Conservation (phyloP, 495 filamentous ascomycete genomes). For the Durotheca rogersii region DNA sequence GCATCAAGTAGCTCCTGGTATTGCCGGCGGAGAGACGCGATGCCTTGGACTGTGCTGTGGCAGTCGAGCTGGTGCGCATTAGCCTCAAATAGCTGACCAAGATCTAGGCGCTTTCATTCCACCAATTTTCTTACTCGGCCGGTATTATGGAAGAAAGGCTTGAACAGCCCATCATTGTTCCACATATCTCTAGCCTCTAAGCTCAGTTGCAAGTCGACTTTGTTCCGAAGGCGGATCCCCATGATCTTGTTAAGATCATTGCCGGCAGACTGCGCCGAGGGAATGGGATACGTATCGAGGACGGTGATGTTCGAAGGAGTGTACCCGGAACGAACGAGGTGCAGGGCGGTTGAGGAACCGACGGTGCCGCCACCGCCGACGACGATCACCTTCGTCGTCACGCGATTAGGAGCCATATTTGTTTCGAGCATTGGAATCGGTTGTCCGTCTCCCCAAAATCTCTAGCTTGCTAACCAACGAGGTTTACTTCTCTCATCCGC, state of each 20-base stretch:
- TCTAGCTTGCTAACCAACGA: background rate
- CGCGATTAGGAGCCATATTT: constrained; percentile 24
- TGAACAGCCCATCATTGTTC: constrained; percentile 29
- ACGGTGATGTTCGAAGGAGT: constrained; percentile 32
- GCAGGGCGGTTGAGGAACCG: constrained; percentile 31
- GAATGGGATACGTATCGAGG: constrained; percentile 31
- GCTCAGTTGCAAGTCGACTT: constrained; percentile 29
- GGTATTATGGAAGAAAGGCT: constrained; percentile 32
- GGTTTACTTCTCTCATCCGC: background rate
- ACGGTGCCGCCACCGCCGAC: constrained; percentile 32
- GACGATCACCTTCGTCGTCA: constrained; percentile 22
- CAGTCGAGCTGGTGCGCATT: constrained; percentile 25
- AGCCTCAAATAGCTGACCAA: background rate
- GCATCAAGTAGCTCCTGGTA: constrained; percentile 26
- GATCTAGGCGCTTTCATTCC: too few relatives aligned
- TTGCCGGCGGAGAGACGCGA: constrained; percentile 17
- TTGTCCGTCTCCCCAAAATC: background rate
- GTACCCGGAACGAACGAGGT: constrained; percentile 26
- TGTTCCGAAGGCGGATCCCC: constrained; percentile 25
- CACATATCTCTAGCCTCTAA: constrained; percentile 32
- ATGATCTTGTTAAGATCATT: constrained; percentile 36
- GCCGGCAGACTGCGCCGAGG: constrained; percentile 31
- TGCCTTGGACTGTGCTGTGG: constrained; percentile 22
- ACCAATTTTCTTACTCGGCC: constrained; percentile 17
- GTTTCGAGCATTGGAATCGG: background rate